These are phyloP conservation scores for Alternaria alternata DNA, from an alignment of 2,329 filamentous ascomycete species.

Conservation along the genomic window DNA sequence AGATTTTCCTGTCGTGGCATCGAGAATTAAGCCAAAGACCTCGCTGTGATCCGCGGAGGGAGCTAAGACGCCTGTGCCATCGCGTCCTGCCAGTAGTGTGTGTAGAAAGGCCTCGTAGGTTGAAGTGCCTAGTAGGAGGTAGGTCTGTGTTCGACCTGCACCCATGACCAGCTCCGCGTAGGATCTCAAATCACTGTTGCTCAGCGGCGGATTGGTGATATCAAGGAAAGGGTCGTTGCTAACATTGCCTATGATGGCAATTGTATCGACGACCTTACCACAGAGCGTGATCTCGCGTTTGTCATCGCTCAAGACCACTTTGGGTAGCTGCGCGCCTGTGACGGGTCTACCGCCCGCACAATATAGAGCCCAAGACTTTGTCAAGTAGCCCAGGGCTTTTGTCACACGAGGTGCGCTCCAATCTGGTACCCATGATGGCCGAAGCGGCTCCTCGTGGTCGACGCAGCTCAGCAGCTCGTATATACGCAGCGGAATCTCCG, in stretches of 20 bases:
- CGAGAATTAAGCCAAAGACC: slow-evolving; percentile 34
- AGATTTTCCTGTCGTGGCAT: slow-evolving; percentile 20
- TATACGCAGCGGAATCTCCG: slow-evolving; percentile 11
- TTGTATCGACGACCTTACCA: slow-evolving; percentile 29
- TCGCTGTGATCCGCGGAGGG: slow-evolving; percentile 30
- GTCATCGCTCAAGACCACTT: slow-evolving; percentile 9
- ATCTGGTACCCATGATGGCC: slow-evolving; percentile 36
- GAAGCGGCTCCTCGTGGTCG: slow-evolving; percentile 29
- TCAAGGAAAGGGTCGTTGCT: slow-evolving; percentile 19
- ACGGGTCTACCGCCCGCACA: slow-evolving; percentile 17
- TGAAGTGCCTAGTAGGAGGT: slow-evolving; percentile 12
- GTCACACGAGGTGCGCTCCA: slow-evolving; percentile 33
- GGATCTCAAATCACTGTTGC: slow-evolving; percentile 16
- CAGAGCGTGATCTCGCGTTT: slow-evolving; percentile 17
- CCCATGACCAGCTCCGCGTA: slow-evolving; percentile 18
- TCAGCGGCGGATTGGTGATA: slow-evolving; percentile 16
- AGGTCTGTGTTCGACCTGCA: not conserved
- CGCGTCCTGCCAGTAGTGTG: slow-evolving; percentile 31
- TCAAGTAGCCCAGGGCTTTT: slow-evolving; percentile 30
- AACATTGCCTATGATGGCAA: slow-evolving; percentile 17
- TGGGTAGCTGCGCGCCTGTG: not conserved
- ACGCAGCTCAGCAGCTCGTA: slow-evolving; percentile 32
- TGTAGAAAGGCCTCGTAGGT: slow-evolving; percentile 35
- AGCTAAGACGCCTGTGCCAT: slow-evolving; percentile 20
- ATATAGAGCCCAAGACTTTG: slow-evolving; percentile 30